Base-by-base conservation (phyloP, 768 basidiomycete species). In the Kondoa malvinella region DNA sequence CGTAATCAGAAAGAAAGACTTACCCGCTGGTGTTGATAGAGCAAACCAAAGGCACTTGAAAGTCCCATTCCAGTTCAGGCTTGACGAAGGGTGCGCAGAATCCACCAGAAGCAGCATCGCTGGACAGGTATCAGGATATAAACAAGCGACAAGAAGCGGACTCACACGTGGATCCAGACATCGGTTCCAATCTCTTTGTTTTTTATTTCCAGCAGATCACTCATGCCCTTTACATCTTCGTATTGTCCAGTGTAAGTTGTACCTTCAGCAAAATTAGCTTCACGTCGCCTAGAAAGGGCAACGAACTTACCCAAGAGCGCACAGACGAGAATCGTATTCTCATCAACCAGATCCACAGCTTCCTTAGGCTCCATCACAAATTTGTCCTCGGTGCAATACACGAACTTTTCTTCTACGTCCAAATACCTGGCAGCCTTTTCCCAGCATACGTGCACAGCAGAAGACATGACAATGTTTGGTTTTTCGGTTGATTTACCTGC, bases 21-120 rank as follows among this genome's bases (percentile, higher is more conserved):
- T n/a, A n/a, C n/a, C n/a, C n/a, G n/a, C n/a, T n/a, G n/a, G 71
- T 70, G 68, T 77, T 77, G 76, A 78, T 78, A 2, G 72, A 74
- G 64, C 71, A 71, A 12, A 78, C 77, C 66, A 75, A 72, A 4
- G 76, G 72, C 1, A 76, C 61, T 17, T 72, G 62, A 71, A 76
- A 78, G 68, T 78, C 77, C 77, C 77, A 78, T 1, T 61, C 65
- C 30, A 77, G 71, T 31, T 75, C 72, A 1, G 77, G 77, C 34
- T 58, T 31, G 33, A 72, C 67, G 63, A 73, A 74, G 0, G 74
- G 74, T 0, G 68, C 73, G 50, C 72, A 71, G 64, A 74, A 74
- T 2, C 70, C 74, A 0, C 74, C 74, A 2, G 59, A 61, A 0
- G 74, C 72, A 0, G 70, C 74, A 67, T 73, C 74, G 57, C n/a